These are phyloP conservation scores for Pythium pectinolyticum DNA, from an alignment of 352 stramenopile genomes.

Conservation along the genomic window DNA sequence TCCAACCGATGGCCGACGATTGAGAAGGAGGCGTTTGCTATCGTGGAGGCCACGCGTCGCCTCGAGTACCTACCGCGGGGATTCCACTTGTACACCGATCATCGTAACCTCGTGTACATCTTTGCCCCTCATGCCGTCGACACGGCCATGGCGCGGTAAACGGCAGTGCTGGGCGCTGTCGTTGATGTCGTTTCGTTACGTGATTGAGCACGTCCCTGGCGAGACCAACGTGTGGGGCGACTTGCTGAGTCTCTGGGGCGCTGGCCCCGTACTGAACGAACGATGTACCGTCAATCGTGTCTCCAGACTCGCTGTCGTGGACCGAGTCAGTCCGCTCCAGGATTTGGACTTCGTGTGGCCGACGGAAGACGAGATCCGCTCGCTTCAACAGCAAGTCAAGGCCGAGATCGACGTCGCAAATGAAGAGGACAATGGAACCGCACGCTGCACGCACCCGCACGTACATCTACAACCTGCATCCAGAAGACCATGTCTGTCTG, in stretches of 20 bases:
- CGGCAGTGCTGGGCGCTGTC: constrained; percentile 31
- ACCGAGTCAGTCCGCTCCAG: constrained; percentile 15
- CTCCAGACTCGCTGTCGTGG: background rate
- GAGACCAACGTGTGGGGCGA: constrained; percentile 33
- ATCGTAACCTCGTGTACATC: constrained; percentile 29
- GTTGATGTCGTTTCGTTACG: constrained; percentile 26
- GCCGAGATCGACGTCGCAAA: too few species aligned
- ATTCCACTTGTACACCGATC: constrained; percentile 26
- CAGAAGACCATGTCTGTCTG: too few species aligned
- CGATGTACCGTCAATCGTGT: background rate
- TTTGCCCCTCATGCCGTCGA: constrained; percentile 18
- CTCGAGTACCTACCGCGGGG: constrained; percentile 25
- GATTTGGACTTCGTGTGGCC: constrained; percentile 18
- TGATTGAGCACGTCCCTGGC: constrained; percentile 30
- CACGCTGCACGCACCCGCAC: too few species aligned
- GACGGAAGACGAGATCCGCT: constrained; percentile 1
- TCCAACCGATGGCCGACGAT: constrained; percentile 15
- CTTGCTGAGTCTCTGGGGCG: constrained; percentile 25
- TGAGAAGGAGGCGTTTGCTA: constrained; percentile 28
- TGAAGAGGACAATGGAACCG: too few species aligned
- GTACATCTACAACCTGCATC: too few species aligned
- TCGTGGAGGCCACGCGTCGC: constrained; percentile 14
- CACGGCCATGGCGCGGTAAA: constrained; percentile 13
- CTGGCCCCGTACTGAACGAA: background rate
- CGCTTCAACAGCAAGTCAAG: too few species aligned